These are phyloP conservation scores for Apiosordaria backusii DNA, from an alignment of 495 filamentous ascomycete species.

Conservation along the genomic window DNA sequence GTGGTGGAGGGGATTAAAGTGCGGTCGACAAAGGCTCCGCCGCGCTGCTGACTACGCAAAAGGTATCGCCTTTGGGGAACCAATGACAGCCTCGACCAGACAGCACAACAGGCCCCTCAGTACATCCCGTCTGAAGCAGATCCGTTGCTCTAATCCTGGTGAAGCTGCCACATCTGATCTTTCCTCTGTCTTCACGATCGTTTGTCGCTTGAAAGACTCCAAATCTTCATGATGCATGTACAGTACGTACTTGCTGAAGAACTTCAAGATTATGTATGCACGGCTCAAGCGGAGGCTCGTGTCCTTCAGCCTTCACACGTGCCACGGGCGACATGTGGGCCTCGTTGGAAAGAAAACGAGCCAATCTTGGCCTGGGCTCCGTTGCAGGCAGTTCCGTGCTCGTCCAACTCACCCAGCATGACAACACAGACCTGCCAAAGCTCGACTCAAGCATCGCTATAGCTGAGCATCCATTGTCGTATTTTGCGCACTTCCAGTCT, in stretches of 20 bases:
- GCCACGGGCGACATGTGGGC: neutral
- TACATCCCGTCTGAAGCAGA: neutral
- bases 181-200: too few relatives aligned
- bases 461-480: neutral
- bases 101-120: too few relatives aligned
- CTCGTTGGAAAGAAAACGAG: neutral
- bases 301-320: neutral
- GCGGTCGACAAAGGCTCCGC: neutral
- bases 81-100: neutral
- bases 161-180: neutral
- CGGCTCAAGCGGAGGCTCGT: neutral
- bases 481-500: neutral
- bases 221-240: too few relatives aligned
- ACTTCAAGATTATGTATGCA: neutral
- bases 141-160: neutral
- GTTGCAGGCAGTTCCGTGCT: neutral
- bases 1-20: slow-evolving; percentile 23
- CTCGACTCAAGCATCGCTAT: neutral
- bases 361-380: neutral
- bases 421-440: slow-evolving; percentile 1
- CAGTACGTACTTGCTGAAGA: neutral
- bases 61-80: too few relatives aligned
- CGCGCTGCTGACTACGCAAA: neutral
- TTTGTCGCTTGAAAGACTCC: too few relatives aligned
- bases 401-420: neutral